These are phyloP conservation scores for Suillus variegatus DNA, from an alignment of 768 basidiomycete species.

Conservation along the genomic window DNA sequence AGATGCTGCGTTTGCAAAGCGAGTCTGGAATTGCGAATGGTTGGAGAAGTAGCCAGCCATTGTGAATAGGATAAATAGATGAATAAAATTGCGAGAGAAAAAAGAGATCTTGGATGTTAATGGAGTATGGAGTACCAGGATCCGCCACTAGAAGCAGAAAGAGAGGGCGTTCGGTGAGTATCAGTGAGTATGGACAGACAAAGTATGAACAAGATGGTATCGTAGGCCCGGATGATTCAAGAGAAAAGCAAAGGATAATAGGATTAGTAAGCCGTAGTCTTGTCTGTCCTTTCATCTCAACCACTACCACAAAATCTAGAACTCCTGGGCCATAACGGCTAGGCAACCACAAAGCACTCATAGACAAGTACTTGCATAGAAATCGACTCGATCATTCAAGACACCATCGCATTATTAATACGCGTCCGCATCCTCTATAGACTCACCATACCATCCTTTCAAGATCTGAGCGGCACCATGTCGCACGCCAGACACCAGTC, in stretches of 20 bases:
- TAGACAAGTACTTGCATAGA: conserved; percentile 1
- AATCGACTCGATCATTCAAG: not conserved
- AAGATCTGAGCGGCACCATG: conserved; percentile 1
- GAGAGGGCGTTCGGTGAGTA: not conserved
- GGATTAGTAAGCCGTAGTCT: conserved; percentile 2
- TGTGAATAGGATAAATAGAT: conserved; percentile 16
- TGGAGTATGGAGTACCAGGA: not conserved
- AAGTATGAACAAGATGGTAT: conserved; percentile 5
- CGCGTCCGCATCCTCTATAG: not conserved
- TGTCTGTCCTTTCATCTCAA: conserved; percentile 3
- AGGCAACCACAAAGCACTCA: not conserved
- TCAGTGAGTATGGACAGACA: conserved; percentile 1
- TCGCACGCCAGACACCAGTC: conserved; percentile 1
- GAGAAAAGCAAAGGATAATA: not conserved
- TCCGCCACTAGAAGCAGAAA: not conserved
- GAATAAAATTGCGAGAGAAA: conserved; percentile 21
- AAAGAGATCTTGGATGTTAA: not conserved
- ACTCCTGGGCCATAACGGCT: not conserved
- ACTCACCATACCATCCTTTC: conserved; percentile 2
- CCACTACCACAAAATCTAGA: not conserved
- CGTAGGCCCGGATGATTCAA: not conserved
- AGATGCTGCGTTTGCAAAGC: conserved; percentile 24
- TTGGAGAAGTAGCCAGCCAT: conserved; percentile 85
- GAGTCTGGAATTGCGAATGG: conserved; percentile 65
- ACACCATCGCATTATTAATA: not conserved